Percentiles rank a stretch among this genome's conserved stretches.
Evolutionary conservation across 1,284 basidiomycete species (phyloP).

Genomic region (Porogramme epimiltina): DNA sequence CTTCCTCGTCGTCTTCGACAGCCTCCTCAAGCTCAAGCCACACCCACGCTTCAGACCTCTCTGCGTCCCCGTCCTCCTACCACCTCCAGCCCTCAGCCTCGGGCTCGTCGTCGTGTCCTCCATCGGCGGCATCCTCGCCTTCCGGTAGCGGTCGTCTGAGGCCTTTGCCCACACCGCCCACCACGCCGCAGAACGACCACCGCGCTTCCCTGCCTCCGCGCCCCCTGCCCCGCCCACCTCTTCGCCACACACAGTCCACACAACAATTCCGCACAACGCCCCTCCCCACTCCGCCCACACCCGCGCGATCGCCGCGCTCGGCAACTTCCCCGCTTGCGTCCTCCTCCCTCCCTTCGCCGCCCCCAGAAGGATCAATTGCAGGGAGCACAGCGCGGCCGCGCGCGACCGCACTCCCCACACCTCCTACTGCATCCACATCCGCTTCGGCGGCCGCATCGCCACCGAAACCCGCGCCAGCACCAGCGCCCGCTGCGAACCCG

Average conservation of each 20-base stretch:
- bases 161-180: constrained; percentile 18
- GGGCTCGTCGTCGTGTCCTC: background rate
- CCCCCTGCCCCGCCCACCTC: constrained; percentile 17
- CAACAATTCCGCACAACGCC: background rate
- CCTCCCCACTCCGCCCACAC: background rate
- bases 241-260: constrained; percentile 2
- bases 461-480: background rate
- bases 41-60: background rate
- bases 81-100: background rate
- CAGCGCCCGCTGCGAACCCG: background rate
- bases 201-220: constrained; percentile 7
- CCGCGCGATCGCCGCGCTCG: background rate
- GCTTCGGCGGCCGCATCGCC: background rate
- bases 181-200: background rate
- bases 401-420: no score
- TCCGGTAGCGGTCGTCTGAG: background rate
- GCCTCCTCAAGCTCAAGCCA: background rate
- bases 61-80: background rate
- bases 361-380: no score
- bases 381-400: no score
- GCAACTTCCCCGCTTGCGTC: no score
- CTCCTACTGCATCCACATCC: no score
- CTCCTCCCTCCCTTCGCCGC: no score
- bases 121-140: background rate
- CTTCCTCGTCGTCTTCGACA: constrained; percentile 17